A percentile compares a stretch with the other conserved stretches of the same genome.
These are phyloP conservation scores for Apiospora saccharicola DNA, from an alignment of 2,329 filamentous ascomycete genomes.

Conservation along the genomic window DNA sequence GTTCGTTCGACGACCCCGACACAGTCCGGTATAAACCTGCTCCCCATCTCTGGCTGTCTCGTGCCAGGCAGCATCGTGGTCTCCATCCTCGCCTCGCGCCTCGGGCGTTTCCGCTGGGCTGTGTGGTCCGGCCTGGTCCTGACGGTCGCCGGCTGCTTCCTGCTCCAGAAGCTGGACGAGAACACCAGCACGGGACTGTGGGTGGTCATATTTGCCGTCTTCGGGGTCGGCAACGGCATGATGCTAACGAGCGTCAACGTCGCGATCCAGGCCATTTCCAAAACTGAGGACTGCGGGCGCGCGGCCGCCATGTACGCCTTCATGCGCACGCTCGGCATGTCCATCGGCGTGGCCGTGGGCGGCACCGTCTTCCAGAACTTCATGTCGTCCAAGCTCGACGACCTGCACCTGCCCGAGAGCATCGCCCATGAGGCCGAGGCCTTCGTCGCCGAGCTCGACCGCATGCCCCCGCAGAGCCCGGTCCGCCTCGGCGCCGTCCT, in stretches of 20 bases:
- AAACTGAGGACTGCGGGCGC: conserved; percentile 30
- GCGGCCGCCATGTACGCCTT: conserved; percentile 33
- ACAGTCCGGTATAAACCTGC: conserved; percentile 23
- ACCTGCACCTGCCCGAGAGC: conserved; percentile 2
- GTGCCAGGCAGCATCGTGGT: conserved; percentile 24
- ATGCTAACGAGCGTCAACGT: conserved; percentile 26
- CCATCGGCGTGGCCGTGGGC: conserved; percentile 34
- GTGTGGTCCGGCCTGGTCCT: conserved; percentile 19
- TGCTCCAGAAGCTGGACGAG: background rate
- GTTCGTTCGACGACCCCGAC: conserved; percentile 5
- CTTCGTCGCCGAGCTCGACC: conserved; percentile 36
- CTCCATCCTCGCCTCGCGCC: conserved; percentile 15
- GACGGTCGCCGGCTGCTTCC: background rate
- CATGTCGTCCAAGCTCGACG: conserved; percentile 31
- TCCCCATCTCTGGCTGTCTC: conserved; percentile 11
- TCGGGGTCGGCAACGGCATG: conserved; percentile 26
- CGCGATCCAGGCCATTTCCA: conserved; percentile 24
- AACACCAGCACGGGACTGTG: conserved; percentile 6
- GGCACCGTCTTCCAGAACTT: conserved; percentile 35
- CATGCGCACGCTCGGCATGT: conserved; percentile 32
- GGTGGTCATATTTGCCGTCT: conserved; percentile 19
- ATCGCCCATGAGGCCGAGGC: conserved; percentile 39
- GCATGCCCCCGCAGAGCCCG: conserved; percentile 33
- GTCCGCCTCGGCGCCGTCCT: conserved; percentile 29
- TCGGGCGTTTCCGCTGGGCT: conserved; percentile 22